These are phyloP conservation scores for Salix koriyanagi DNA, from an alignment of 345 rosid species.

Conservation along the genomic window DNA sequence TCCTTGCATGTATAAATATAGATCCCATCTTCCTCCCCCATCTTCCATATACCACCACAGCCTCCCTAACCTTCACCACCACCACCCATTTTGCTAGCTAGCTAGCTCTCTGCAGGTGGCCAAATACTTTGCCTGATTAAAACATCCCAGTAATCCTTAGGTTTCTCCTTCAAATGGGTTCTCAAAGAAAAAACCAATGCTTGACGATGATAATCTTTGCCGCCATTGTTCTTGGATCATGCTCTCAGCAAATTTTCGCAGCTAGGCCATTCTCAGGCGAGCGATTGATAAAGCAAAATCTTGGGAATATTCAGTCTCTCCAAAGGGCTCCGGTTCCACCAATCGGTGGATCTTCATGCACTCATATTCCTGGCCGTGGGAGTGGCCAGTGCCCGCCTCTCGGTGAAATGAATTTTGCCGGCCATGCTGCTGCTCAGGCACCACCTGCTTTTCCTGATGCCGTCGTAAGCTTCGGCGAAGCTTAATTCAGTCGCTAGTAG, in stretches of 20 bases:
- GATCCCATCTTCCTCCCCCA: background rate
- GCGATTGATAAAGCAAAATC: background rate
- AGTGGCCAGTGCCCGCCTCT: slow-evolving; percentile 30
- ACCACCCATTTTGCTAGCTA: background rate
- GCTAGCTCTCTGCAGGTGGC: background rate
- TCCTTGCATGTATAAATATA: background rate
- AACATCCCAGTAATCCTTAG: background rate
- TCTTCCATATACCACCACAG: background rate
- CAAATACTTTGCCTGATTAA: background rate
- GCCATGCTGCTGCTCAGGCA: background rate
- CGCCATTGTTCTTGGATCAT: background rate
- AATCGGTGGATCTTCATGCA: slow-evolving; percentile 29
- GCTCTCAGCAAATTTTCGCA: slow-evolving; percentile 11
- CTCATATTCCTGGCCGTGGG: slow-evolving; percentile 23
- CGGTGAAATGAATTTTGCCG: slow-evolving; percentile 23
- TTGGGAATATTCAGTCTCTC: slow-evolving; percentile 28
- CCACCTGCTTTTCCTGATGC: slow-evolving; percentile 16
- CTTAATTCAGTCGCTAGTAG: background rate
- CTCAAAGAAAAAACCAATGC: background rate
- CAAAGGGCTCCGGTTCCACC: slow-evolving; percentile 39
- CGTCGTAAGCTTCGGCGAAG: slow-evolving; percentile 1
- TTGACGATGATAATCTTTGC: background rate
- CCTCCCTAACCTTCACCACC: background rate
- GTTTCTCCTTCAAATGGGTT: slow-evolving; percentile 1
- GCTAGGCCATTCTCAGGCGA: slow-evolving; percentile 28